These are phyloP conservation scores for Tricholoma furcatifolium DNA, from an alignment of 768 basidiomycete species.

Conservation along the genomic window DNA sequence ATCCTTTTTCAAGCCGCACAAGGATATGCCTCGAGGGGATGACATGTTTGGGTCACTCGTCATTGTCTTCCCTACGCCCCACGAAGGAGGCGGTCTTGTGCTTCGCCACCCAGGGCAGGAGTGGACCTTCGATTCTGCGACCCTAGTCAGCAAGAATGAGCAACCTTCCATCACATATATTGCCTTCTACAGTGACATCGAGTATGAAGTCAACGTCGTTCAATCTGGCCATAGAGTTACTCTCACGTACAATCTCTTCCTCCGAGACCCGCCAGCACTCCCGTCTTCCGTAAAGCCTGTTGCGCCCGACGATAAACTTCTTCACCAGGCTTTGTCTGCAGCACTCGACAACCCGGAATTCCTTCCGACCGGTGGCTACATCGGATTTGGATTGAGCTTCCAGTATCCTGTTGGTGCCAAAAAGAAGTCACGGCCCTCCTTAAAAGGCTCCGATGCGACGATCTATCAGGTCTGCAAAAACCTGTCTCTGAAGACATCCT, in stretches of 20 bases:
- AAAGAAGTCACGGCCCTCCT: neutral
- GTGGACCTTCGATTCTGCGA: too few relatives aligned
- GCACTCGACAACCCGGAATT: too few relatives aligned
- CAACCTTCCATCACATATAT: conserved; percentile 30
- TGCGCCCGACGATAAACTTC: conserved; percentile 8
- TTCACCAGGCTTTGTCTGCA: conserved; percentile 14
- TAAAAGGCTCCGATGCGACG: conserved; percentile 30
- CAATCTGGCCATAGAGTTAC: too few relatives aligned
- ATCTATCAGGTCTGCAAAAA: too few relatives aligned
- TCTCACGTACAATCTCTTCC: too few relatives aligned
- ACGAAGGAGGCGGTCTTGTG: conserved; percentile 43
- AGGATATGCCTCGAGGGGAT: too few relatives aligned
- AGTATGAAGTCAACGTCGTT: too few relatives aligned
- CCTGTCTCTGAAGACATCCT: conserved; percentile 15
- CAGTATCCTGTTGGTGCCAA: too few relatives aligned
- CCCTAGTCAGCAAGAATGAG: conserved; percentile 5
- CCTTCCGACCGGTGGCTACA: conserved; percentile 36
- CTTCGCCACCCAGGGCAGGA: conserved; percentile 33
- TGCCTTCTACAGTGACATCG: too few relatives aligned
- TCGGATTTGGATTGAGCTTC: conserved; percentile 40
- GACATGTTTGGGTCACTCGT: too few relatives aligned
- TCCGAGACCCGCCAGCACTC: conserved; percentile 13
- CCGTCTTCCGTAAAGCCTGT: too few relatives aligned
- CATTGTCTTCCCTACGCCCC: conserved; percentile 44
- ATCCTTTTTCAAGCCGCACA: too few relatives aligned